Conservation (phyloP, 2,329 filamentous ascomycete genomes). For the Exophiala alcalophila region DNA sequence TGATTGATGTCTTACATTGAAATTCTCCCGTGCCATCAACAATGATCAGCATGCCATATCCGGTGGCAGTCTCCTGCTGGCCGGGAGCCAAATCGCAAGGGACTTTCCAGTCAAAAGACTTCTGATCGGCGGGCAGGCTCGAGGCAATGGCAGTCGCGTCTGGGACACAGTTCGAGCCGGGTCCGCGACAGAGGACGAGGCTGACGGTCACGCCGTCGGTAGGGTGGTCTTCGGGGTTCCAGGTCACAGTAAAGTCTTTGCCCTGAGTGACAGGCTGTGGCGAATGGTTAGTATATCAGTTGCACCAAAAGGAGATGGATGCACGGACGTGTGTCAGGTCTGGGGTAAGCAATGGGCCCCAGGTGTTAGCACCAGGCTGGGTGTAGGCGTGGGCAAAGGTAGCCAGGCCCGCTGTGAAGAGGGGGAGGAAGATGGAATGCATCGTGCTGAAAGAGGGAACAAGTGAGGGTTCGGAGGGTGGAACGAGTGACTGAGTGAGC, state of each 20-base stretch:
- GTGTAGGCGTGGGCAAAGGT: constrained; percentile 62
- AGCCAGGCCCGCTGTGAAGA: constrained; percentile 63
- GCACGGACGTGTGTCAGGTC: constrained; percentile 18
- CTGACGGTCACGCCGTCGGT: constrained; percentile 27
- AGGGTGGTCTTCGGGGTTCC: constrained; percentile 24
- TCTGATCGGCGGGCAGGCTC: constrained; percentile 24
- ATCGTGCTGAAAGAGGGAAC: constrained; percentile 12
- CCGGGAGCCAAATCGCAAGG: constrained; percentile 27
- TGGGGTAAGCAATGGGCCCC: constrained; percentile 29
- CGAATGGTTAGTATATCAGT: not conserved
- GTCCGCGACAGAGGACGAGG: constrained; percentile 30
- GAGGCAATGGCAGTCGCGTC: constrained; percentile 24
- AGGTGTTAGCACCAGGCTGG: constrained; percentile 20
- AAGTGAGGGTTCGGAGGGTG: constrained; percentile 15
- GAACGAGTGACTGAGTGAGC: constrained; percentile 12
- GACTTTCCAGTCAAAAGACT: constrained; percentile 28
- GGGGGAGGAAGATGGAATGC: constrained; percentile 35
- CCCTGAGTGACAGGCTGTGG: constrained; percentile 28
- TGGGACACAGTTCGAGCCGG: constrained; percentile 28
- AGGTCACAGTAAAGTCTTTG: constrained; percentile 27
- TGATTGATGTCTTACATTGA: constrained; percentile 24
- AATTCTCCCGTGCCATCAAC: constrained; percentile 31
- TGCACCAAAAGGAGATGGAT: not conserved
- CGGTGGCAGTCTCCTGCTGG: constrained; percentile 22
- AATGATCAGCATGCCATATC: constrained; percentile 32